Conservation (phyloP, 306 rosid species). For the Macrotyloma uniflorum region DNA sequence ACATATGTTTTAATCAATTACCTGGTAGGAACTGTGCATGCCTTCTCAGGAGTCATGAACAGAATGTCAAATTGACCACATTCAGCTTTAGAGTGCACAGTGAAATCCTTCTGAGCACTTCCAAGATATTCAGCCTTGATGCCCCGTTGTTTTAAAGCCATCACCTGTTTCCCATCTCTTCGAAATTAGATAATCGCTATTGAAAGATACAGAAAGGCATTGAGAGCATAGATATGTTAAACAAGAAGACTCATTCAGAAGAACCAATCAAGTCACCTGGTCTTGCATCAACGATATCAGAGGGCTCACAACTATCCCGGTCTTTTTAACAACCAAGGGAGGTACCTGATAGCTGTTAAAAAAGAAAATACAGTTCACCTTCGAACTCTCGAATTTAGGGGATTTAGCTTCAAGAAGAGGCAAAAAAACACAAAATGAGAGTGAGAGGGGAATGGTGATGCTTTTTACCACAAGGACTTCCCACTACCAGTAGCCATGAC, state of each 20-base stretch:
- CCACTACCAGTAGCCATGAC: conserved; percentile 98
- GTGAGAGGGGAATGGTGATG: neutral
- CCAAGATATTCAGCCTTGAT: conserved; percentile 85
- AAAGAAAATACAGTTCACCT: neutral
- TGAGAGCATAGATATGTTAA: conserved; percentile 18
- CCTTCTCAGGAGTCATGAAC: conserved; percentile 95
- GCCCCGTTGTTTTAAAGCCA: conserved; percentile 88
- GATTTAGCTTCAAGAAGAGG: neutral
- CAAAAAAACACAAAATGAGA: neutral
- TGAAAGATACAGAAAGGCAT: neutral
- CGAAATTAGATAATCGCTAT: conserved; percentile 26
- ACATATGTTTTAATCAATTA: conserved; percentile 31
- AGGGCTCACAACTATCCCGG: conserved; percentile 88
- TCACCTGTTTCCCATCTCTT: conserved; percentile 60
- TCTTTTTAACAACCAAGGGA: conserved; percentile 77
- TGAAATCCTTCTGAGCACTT: conserved; percentile 74
- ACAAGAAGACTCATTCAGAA: neutral
- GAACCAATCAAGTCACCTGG: conserved; percentile 54
- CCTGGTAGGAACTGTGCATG: conserved; percentile 76
- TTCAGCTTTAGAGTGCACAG: conserved; percentile 77
- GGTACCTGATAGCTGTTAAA: conserved; percentile 81
- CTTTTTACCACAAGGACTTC: conserved; percentile 77
- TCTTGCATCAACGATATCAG: conserved; percentile 91
- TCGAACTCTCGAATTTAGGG: conserved; percentile 1
- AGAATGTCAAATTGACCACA: conserved; percentile 74